Evolutionary conservation across 2,329 filamentous ascomycete species (phyloP), one percentile per base, ranked within the genome.

Genomic region (Leptodontidium sp.): DNA sequence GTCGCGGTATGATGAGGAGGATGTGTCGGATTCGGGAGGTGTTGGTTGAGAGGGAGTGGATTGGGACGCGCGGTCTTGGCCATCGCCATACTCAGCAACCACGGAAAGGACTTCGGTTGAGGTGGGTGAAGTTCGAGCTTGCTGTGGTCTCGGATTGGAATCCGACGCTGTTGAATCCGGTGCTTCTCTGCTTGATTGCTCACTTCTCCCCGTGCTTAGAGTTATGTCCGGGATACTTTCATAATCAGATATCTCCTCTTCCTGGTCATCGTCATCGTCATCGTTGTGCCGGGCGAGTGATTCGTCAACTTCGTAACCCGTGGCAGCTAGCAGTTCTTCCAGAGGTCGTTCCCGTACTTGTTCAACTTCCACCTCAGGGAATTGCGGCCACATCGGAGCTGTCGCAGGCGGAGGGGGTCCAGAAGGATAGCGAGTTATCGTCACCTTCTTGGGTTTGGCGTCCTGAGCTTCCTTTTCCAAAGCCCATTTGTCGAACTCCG

Each of bases 1-100:
- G 73, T 93, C 90, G 8, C 68, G 71, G 45, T 73, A 70, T 8
- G 61, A 67, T 38, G 67, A 38, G 2, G 70, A 68, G 26, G 66
- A 64, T 29, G 59, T 17, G 5, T 43, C 52, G 3, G 69, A 68
- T 32, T 43, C 64, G 50, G 68, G 67, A 7, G 71, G 66, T 32
- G 68, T 69, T 32, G 55, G 49, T 47, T 68, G 68, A 24, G 68
- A 61, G 11, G 68, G 66, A 2, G 68, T 65, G 2, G 67, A 67
- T n/a, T n/a, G 38, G 17, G 59, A 47, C 4, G 69, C 53, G 38
- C 49, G 52, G 9, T 62, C 65, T 14, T 62, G 61, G 24, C 69
- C 66, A 43, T 70, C 65, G n/a, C 65, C 59, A n/a, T 64, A 64
- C 29, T 69, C 70, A 4, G 61, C 62, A 8, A 69, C 65, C 24